These are phyloP conservation scores for Zelopaecilomyces penicillatus DNA, from an alignment of 2,329 filamentous ascomycete species.

Conservation along the genomic window DNA sequence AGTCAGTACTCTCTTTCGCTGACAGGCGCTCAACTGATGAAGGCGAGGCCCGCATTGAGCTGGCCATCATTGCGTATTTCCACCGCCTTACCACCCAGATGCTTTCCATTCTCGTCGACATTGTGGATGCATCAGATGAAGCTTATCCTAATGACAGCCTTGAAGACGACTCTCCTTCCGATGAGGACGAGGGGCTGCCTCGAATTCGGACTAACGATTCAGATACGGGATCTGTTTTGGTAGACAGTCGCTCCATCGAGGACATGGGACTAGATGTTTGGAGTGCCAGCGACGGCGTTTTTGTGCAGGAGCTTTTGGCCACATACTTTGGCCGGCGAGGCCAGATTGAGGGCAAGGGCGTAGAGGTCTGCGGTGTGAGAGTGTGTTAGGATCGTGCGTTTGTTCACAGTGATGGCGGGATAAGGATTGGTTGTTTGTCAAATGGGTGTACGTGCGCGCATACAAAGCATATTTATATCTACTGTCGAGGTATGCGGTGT, in stretches of 20 bases:
- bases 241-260: constrained; percentile 57
- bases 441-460: too few species aligned
- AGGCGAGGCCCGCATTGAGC: constrained; percentile 48
- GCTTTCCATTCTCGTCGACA: constrained; percentile 51
- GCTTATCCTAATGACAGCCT: constrained; percentile 26
- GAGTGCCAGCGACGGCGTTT: constrained; percentile 62
- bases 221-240: constrained; percentile 35
- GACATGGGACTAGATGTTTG: constrained; percentile 71
- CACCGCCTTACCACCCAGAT: constrained; percentile 64
- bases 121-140: constrained; percentile 45
- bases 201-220: constrained; percentile 20
- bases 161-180: constrained; percentile 27
- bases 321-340: constrained; percentile 59
- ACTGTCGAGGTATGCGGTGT: too few species aligned
- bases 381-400: constrained; percentile 43
- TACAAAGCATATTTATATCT: too few species aligned
- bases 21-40: constrained; percentile 26
- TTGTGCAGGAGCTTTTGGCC: constrained; percentile 53
- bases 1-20: constrained; percentile 38
- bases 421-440: too few species aligned
- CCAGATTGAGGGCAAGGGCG: constrained; percentile 56
- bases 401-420: too few species aligned
- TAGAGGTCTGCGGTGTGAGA: constrained; percentile 66
- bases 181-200: constrained; percentile 20
- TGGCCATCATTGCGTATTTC: constrained; percentile 72